Base-by-base conservation (phyloP, 306 rosid species). In the Quercus glauca region DNA sequence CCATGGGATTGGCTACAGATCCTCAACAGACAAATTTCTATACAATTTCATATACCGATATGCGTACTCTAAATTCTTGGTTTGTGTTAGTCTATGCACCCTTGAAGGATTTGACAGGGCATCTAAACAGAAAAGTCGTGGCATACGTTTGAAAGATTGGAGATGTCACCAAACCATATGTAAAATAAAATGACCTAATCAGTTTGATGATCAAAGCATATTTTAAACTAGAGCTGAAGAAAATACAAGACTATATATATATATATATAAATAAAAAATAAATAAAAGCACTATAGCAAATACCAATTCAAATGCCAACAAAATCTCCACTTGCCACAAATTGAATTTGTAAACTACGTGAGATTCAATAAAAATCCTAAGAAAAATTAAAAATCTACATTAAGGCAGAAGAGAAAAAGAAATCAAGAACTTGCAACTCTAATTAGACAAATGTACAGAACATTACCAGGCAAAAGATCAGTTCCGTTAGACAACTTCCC, bases 401-500 rank as follows among this genome's bases (percentile, higher is more conserved):
- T 43, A 23, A 23, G 4, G 14, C 6, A 21, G 28, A 59, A 59
- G 31, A 31, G 6, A 28, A 64, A 28, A 31, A 17, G 1, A 15
- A 17, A 64, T 14, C 21, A 18, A 65, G 51, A 65, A 65, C 25
- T 33, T 65, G 51, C 15, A 33, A 18, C 23, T 8, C 13, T 21
- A 31, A 31, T 35, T 33, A 4, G 51, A 67, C 14, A 67, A 75
- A 15, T 37, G 26, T 60, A 11, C 26, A 78, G 31, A 73, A 28
- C 57, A 71, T 73, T 28, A 82, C 64, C 81, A 78, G 80, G 59
- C 29, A 72, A 12, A 55, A 55, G 82, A 83, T 21, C 26, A 35
- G 73, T 43, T 70, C 76, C 11, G 49, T 56, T 28, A 59, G 57
- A 83, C 56, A 25, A 81, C 88, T 76, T 75, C 81, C 86, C 82